Conservation (phyloP, 805 yeast species). For the Saccharomycopsis malanga region DNA sequence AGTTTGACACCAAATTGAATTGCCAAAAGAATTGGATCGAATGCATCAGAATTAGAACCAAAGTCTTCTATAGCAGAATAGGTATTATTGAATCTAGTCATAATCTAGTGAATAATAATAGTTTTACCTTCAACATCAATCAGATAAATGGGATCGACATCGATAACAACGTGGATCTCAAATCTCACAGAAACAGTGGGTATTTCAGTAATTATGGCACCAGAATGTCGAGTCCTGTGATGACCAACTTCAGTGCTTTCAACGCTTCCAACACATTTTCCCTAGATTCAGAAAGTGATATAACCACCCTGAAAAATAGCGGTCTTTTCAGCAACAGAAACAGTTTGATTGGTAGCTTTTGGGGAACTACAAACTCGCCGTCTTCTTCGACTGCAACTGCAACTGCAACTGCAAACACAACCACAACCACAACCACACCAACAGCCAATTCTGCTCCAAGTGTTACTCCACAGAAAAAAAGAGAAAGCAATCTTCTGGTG, state of each 20-base stretch:
- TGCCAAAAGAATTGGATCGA: conserved; percentile 59
- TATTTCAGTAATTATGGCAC: conserved; percentile 24
- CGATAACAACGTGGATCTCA: not conserved
- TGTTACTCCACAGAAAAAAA: not conserved
- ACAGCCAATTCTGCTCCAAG: not conserved
- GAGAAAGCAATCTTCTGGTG: not conserved
- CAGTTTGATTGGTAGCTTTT: conserved; percentile 18
- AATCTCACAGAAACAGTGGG: conserved; percentile 24
- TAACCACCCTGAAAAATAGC: conserved; percentile 2
- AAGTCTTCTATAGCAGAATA: conserved; percentile 73
- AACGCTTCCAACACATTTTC: conserved; percentile 19
- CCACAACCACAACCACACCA: not conserved
- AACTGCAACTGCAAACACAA: not conserved
- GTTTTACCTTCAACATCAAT: conserved; percentile 8
- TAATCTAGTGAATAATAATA: conserved; percentile 17
- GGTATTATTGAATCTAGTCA: conserved; percentile 39
- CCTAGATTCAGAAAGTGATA: not conserved
- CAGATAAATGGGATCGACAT: conserved; percentile 11
- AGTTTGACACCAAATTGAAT: conserved; percentile 39
- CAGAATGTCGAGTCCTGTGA: conserved; percentile 17
- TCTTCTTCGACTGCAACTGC: not conserved
- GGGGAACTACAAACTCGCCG: conserved; percentile 9
- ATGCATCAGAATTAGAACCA: conserved; percentile 54
- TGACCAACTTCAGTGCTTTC: conserved; percentile 26
- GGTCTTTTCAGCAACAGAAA: conserved; percentile 18